Evolutionary conservation across 106 monocot species (phyloP).

Genomic region (Dactylorhiza incarnata): DNA sequence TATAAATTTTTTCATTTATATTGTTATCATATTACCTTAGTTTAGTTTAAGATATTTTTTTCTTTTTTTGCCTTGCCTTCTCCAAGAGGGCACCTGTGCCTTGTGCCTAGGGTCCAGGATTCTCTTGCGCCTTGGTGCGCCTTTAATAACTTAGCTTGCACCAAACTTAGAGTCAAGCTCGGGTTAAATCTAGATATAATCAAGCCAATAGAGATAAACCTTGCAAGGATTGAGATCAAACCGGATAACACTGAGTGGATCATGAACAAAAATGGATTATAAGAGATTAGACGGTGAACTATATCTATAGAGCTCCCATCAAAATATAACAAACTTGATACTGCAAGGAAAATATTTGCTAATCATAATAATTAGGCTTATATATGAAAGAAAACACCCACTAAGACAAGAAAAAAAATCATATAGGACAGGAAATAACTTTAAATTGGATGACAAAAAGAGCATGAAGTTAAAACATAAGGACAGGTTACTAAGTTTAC

Average conservation of each 20-base stretch:
- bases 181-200: too few relatives aligned
- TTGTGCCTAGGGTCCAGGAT: too few relatives aligned
- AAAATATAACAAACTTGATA: neutral
- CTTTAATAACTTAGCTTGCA: too few relatives aligned
- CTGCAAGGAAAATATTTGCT: neutral
- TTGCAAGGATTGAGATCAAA: neutral
- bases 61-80: too few relatives aligned
- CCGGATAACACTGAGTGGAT: neutral
- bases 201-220: neutral
- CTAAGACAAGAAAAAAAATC: neutral
- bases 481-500: slow-evolving; percentile 18
- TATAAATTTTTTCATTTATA: too few relatives aligned
- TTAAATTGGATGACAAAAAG: neutral
- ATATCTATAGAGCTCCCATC: neutral
- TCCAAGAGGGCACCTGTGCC: too few relatives aligned
- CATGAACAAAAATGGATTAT: too few relatives aligned
- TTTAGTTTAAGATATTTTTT: too few relatives aligned
- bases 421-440: neutral
- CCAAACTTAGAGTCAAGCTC: too few relatives aligned
- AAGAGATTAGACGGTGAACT: too few relatives aligned
- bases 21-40: too few relatives aligned
- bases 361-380: neutral
- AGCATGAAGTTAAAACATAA: neutral
- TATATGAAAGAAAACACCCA: neutral
- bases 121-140: too few relatives aligned